Conservation (phyloP, 2,329 filamentous ascomycete genomes). For the Curvularia eragrostidis region DNA sequence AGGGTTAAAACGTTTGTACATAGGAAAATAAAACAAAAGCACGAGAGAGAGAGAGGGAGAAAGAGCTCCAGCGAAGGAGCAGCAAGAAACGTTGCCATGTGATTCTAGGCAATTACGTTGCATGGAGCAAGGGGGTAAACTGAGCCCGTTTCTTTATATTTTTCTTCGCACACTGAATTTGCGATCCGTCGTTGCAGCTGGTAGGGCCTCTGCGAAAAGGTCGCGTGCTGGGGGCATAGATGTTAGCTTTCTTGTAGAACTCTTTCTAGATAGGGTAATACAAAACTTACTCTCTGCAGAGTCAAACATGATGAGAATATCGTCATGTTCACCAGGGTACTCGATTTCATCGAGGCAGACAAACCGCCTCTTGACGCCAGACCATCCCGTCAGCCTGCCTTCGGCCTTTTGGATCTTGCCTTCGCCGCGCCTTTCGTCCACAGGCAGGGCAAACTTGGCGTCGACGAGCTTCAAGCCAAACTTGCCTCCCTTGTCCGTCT, state of each 20-base stretch:
- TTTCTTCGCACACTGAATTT: slow-evolving; percentile 54
- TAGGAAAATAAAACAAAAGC: neutral
- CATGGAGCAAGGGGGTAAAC: neutral
- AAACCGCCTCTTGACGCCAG: slow-evolving; percentile 70
- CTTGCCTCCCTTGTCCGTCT: slow-evolving; percentile 60
- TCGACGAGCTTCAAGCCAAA: slow-evolving; percentile 81
- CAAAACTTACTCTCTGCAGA: slow-evolving; percentile 70
- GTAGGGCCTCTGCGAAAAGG: slow-evolving; percentile 54
- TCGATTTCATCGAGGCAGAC: slow-evolving; percentile 87
- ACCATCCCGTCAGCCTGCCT: slow-evolving; percentile 55
- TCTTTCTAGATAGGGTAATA: too few species aligned
- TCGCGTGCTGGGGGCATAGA: slow-evolving; percentile 51
- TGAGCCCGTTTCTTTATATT: slow-evolving; percentile 38
- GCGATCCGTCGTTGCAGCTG: slow-evolving; percentile 51
- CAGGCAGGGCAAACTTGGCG: slow-evolving; percentile 86
- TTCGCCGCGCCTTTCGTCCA: slow-evolving; percentile 57
- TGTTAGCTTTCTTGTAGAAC: neutral
- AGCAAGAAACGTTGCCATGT: neutral
- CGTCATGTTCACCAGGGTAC: slow-evolving; percentile 90
- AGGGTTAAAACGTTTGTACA: neutral
- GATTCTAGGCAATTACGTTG: neutral
- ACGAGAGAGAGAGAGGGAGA: too few species aligned
- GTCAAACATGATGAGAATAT: slow-evolving; percentile 86
- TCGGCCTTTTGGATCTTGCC: slow-evolving; percentile 60
- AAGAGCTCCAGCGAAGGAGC: too few species aligned